A percentile compares a stretch with the other conserved stretches of the same genome.
phyloP scores from a whole-genome alignment of 1,284 basidiomycete genomes.

The Heterobasidion occidentale region DNA sequence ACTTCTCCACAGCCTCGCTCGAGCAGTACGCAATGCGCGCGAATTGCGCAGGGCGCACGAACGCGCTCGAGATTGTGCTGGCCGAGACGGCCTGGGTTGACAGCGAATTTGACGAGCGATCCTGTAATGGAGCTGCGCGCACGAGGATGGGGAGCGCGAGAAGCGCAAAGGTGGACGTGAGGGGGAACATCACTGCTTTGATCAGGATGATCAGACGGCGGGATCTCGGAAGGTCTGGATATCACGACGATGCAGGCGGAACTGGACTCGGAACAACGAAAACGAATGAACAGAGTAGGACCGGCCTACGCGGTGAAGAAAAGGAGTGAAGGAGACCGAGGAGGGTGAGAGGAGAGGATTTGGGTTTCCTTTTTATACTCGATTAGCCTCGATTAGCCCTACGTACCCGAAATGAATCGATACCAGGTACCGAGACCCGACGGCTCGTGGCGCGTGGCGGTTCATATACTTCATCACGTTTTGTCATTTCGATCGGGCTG shows the following conservation, averaged over 20 bases:
- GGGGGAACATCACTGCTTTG: not conserved
- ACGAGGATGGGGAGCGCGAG: not conserved
- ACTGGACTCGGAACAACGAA: not conserved
- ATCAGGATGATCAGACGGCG: not conserved
- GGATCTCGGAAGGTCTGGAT: not conserved
- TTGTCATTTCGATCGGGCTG: too few species aligned
- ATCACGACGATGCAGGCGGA: not conserved
- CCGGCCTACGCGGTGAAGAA: not conserved
- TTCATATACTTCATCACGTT: too few species aligned
- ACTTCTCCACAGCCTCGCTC: conserved; percentile 20
- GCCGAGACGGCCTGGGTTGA: conserved; percentile 12
- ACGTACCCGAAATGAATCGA: too few species aligned
- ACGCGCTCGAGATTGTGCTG: conserved; percentile 14
- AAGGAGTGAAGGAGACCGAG: too few species aligned
- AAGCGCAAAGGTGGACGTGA: not conserved
- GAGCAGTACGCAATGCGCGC: conserved; percentile 34
- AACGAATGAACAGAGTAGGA: not conserved
- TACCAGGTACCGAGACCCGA: too few species aligned
- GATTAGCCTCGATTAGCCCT: too few species aligned
- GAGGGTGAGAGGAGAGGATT: too few species aligned
- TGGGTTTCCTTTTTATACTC: too few species aligned
- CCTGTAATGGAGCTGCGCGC: not conserved
- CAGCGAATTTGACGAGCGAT: not conserved
- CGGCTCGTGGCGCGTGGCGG: too few species aligned
- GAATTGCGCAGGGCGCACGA: conserved; percentile 32